These are phyloP conservation scores for Stereocaulon alpinum DNA, from an alignment of 495 filamentous ascomycete species.

Conservation along the genomic window DNA sequence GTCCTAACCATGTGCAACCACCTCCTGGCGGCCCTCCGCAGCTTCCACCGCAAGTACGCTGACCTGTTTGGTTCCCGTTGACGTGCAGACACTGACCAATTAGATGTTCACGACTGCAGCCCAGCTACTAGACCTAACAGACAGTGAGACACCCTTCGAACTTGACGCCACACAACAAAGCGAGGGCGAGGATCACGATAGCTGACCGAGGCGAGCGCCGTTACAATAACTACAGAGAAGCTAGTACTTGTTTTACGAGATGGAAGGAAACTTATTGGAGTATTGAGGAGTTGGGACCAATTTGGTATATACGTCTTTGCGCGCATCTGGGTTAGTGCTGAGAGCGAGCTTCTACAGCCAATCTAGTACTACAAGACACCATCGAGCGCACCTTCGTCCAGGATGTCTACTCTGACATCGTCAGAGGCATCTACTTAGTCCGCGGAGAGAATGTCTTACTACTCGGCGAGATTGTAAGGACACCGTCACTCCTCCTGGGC, in stretches of 20 bases:
- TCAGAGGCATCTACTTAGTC: conserved; percentile 76
- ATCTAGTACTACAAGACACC: conserved; percentile 87
- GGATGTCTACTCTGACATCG: conserved; percentile 68
- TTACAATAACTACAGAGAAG: conserved; percentile 57
- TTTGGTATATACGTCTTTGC: conserved; percentile 54
- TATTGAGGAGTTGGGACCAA: conserved; percentile 94
- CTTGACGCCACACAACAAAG: neutral
- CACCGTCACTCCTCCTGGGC: neutral
- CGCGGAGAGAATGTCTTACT: conserved; percentile 89
- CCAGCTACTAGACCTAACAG: conserved; percentile 87
- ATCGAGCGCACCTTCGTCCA: conserved; percentile 70
- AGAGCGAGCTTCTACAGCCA: conserved; percentile 46
- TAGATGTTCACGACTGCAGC: conserved; percentile 99
- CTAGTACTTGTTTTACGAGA: conserved; percentile 81
- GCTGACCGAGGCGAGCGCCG: conserved; percentile 11
- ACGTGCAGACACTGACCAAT: conserved; percentile 40
- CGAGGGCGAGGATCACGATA: neutral
- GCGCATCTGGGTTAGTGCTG: neutral
- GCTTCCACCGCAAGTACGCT: conserved; percentile 32
- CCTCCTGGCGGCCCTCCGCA: conserved; percentile 35
- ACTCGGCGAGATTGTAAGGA: conserved; percentile 74
- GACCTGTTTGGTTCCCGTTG: conserved; percentile 29
- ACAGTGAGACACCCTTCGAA: conserved; percentile 56
- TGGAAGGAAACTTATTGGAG: conserved; percentile 84
- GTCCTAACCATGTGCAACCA: conserved; percentile 19